Evolutionary conservation across 306 rosid genomes (phyloP).

Genomic region (Prunus mongolica): DNA sequence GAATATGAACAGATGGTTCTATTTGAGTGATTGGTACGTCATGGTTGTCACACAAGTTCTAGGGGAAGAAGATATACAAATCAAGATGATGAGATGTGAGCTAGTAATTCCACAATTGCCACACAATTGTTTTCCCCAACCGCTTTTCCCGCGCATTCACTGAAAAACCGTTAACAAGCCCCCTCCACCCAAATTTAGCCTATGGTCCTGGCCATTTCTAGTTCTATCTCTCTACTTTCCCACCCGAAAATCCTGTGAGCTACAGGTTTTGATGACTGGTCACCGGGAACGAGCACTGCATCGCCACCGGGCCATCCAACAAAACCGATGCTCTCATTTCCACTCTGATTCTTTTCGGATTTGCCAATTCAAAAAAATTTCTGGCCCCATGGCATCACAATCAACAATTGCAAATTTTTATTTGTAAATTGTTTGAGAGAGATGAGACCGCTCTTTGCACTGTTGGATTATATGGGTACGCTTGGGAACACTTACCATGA

Average conservation of each 20-base stretch:
- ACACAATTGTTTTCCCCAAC: constrained; percentile 21
- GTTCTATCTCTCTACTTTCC: constrained; percentile 16
- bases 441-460: constrained; percentile 1
- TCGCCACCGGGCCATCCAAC: constrained; percentile 23
- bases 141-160: constrained; percentile 53
- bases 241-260: constrained; percentile 25
- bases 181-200: constrained; percentile 29
- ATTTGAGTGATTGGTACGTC: not conserved
- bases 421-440: not conserved
- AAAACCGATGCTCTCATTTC: constrained; percentile 27
- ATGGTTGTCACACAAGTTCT: no score
- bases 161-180: constrained; percentile 25
- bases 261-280: constrained; percentile 48
- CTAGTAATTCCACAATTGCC: not conserved
- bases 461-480: not conserved
- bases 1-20: not conserved
- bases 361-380: not conserved
- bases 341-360: constrained; percentile 2
- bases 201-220: constrained; percentile 24
- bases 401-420: not conserved
- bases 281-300: constrained; percentile 30
- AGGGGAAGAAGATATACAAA: not conserved
- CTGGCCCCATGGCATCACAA: not conserved
- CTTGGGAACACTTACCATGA: constrained; percentile 2
- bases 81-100: not conserved